These are phyloP conservation scores for Pseudofabraea citricarpa DNA, from an alignment of 2,329 filamentous ascomycete genomes.

Conservation along the genomic window DNA sequence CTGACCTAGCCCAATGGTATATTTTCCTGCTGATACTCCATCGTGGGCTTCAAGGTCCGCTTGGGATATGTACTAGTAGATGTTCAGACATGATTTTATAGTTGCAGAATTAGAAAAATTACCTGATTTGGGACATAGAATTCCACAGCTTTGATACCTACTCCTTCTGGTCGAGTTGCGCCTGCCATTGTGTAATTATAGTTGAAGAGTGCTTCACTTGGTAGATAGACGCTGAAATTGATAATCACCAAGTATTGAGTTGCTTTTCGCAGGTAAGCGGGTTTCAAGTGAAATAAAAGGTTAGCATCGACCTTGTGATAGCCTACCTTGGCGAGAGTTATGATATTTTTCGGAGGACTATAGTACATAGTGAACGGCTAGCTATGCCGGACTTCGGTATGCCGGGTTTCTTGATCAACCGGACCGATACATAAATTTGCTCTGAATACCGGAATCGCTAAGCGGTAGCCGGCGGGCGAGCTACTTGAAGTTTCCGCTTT, in stretches of 20 bases:
- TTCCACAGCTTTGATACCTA: conserved; percentile 85
- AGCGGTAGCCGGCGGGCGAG: too few relatives aligned
- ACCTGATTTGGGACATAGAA: conserved; percentile 81
- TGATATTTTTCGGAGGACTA: too few relatives aligned
- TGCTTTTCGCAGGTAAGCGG: too few relatives aligned
- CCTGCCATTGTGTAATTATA: neutral
- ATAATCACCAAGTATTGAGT: neutral
- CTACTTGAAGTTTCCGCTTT: too few relatives aligned
- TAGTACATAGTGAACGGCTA: too few relatives aligned
- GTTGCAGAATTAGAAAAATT: conserved; percentile 16
- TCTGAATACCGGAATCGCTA: too few relatives aligned
- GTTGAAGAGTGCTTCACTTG: neutral
- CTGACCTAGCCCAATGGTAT: conserved; percentile 82
- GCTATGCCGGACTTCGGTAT: too few relatives aligned
- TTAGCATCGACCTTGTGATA: too few relatives aligned
- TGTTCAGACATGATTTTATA: neutral
- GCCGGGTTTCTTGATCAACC: too few relatives aligned
- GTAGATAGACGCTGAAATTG: neutral
- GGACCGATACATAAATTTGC: too few relatives aligned
- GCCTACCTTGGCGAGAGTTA: too few relatives aligned
- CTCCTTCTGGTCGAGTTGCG: conserved; percentile 62
- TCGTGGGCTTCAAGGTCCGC: conserved; percentile 74
- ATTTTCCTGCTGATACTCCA: conserved; percentile 73
- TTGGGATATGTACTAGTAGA: conserved; percentile 69
- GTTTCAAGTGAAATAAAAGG: too few relatives aligned